Percentiles rank a stretch among this genome's conserved stretches.
These are phyloP conservation scores for Leccinum pallidistipes DNA, from an alignment of 1,284 basidiomycete genomes.

Conservation along the genomic window DNA sequence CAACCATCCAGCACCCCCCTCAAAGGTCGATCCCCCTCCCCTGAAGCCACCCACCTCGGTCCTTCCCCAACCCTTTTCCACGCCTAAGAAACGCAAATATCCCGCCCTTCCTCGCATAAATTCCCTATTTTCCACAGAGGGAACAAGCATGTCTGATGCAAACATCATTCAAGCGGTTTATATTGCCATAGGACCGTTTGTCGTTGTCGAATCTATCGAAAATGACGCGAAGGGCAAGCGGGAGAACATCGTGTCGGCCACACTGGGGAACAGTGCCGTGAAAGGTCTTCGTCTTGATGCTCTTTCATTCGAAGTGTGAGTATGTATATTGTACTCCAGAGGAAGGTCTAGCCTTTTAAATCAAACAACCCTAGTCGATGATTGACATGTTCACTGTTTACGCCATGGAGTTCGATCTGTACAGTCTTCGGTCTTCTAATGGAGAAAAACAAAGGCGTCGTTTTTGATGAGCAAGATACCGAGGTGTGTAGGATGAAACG, in stretches of 20 bases:
- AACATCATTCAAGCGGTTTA: constrained; percentile 92
- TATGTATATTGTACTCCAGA: constrained; percentile 31
- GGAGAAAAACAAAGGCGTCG: constrained; percentile 46
- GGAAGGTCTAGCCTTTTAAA: constrained; percentile 55
- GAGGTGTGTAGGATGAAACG: constrained; percentile 44
- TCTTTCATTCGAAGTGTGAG: constrained; percentile 81
- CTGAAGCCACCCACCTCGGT: constrained; percentile 16
- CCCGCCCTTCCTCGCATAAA: constrained; percentile 68
- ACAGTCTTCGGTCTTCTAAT: constrained; percentile 86
- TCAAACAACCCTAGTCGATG: neutral
- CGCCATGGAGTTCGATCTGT: constrained; percentile 86
- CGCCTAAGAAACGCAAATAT: constrained; percentile 45
- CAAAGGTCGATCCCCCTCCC: constrained; percentile 13
- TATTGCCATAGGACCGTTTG: constrained; percentile 90
- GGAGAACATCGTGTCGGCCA: constrained; percentile 56
- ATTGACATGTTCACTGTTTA: constrained; percentile 43
- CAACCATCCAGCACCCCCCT: constrained; percentile 19
- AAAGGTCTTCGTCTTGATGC: constrained; percentile 81
- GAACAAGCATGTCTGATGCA: constrained; percentile 78
- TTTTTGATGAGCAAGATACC: constrained; percentile 65
- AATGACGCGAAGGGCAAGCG: constrained; percentile 53
- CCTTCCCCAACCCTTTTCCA: constrained; percentile 41
- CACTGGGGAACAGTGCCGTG: constrained; percentile 74
- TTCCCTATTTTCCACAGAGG: constrained; percentile 63
- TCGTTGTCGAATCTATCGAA: constrained; percentile 70